Evolutionary conservation across 805 yeast species (phyloP), one percentile per base, ranked within the genome.

Genomic region (Zygotorulaspora sp.): DNA sequence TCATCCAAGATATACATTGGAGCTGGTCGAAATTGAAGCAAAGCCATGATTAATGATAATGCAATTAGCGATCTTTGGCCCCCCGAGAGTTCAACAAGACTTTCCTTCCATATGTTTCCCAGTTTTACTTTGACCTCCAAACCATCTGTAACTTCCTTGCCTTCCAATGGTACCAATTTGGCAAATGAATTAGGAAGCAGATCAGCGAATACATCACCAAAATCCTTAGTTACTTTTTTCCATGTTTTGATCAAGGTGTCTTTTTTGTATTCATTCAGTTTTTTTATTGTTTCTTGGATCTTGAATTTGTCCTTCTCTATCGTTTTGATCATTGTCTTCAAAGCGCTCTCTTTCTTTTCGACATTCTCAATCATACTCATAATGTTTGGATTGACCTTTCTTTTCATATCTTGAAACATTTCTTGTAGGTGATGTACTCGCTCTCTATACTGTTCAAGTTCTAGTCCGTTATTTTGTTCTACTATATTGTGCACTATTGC

Each of bases 1-100:
- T 92, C 98, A 64, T 92, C 98, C 41, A 92, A 68, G 50, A 92
- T 90, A 57, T 92, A 92, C 95, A 92, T 85, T 6, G 98, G 98
- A 1, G 99, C 98, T 4, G 99, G 99, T 60, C 88, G 86, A 69
- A 84, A 90, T 61, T 88, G 95, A 34, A 92, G 68, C 44, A 92
- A 69, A 0, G 97, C 96, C 78, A 90, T 74, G 50, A 92, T 92
- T 50, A 90, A 69, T 3, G 97, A 85, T 40, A 92, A 67, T 0
- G 98, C 98, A 47, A 90, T 85, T 47, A 94, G 74, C 1, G 97
- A 92, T 49, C 97, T 67, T 62, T 92, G 99, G 13, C 99, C 99
- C 40, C 99, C 99, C 5, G 96, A 85, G 30, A 92, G 70, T 63
- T 92, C 99, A 8, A 88, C 94, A 44, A 92, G 71, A 53, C 95